Conservation (phyloP, 2,329 filamentous ascomycete genomes). For the Lachnellula arida region DNA sequence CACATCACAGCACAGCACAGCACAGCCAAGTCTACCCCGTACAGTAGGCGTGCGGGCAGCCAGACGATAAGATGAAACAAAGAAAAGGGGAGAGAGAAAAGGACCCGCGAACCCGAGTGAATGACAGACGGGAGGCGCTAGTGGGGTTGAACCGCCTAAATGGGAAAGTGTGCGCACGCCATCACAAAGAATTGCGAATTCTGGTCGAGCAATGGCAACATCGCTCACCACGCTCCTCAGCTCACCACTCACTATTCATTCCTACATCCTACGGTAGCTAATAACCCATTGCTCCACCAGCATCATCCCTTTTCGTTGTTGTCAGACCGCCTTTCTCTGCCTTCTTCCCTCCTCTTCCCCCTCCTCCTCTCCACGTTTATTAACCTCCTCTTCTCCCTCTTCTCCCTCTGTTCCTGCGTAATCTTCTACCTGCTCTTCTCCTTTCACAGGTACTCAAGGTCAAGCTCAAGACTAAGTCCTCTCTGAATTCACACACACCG, state of each 20-base stretch:
- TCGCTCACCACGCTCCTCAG: neutral
- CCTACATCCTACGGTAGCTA: neutral
- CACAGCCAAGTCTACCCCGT: too few relatives aligned
- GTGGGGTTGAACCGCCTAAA: neutral
- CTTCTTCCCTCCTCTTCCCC: neutral
- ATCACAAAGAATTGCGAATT: conserved; percentile 1
- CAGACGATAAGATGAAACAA: neutral
- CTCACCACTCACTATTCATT: too few relatives aligned
- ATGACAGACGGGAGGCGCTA: neutral
- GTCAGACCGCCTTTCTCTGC: neutral
- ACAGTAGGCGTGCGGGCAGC: neutral
- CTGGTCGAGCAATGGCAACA: neutral
- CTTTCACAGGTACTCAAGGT: neutral
- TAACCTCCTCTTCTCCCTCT: neutral
- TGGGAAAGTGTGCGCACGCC: neutral
- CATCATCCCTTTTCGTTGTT: neutral
- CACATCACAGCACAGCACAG: neutral
- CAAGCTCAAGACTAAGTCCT: neutral
- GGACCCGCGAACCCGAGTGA: neutral
- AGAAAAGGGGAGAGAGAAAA: neutral
- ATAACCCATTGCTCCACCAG: neutral
- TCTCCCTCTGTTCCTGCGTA: neutral
- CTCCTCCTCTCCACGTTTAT: neutral
- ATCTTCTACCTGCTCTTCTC: neutral
- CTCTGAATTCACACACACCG: neutral